These are phyloP conservation scores for Trebouxia gelatinosa DNA, from an alignment of 163 green algal species.

Conservation along the genomic window DNA sequence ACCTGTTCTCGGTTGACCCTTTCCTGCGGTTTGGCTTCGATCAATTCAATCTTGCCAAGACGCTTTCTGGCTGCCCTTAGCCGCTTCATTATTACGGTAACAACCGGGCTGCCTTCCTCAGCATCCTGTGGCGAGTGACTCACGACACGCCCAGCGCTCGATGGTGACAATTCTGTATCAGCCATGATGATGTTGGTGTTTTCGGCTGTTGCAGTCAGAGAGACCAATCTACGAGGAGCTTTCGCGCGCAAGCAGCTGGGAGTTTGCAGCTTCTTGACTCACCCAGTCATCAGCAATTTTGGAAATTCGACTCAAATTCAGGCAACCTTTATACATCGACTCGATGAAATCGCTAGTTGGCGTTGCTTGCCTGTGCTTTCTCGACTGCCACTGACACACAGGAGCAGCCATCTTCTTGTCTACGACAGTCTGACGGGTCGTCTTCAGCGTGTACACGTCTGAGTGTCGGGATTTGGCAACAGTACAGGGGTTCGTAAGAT, in stretches of 20 bases:
- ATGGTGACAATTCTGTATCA: background rate
- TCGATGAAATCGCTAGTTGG: no score
- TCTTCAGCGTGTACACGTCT: background rate
- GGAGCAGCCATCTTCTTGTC: background rate
- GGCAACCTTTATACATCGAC: no score
- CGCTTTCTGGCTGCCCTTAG: slow-evolving; percentile 47
- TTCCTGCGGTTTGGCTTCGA: slow-evolving; percentile 33
- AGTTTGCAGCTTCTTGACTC: no score
- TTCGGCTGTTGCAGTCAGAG: background rate
- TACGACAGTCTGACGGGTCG: background rate
- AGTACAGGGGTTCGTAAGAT: background rate
- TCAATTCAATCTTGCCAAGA: slow-evolving; percentile 37
- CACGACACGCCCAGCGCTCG: background rate
- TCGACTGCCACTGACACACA: background rate
- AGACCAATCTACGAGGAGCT: background rate
- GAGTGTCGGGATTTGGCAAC: background rate
- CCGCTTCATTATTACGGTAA: slow-evolving; percentile 41
- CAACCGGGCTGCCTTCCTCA: slow-evolving; percentile 31
- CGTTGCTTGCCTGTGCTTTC: no score
- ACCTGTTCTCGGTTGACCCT: slow-evolving; percentile 57
- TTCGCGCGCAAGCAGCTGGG: no score
- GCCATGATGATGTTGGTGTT: background rate
- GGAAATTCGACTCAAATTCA: no score
- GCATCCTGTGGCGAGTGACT: background rate
- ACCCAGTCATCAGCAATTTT: no score